phyloP scores from a whole-genome alignment of 2,329 filamentous ascomycete genomes.

The Verticillium alfalfae region DNA sequence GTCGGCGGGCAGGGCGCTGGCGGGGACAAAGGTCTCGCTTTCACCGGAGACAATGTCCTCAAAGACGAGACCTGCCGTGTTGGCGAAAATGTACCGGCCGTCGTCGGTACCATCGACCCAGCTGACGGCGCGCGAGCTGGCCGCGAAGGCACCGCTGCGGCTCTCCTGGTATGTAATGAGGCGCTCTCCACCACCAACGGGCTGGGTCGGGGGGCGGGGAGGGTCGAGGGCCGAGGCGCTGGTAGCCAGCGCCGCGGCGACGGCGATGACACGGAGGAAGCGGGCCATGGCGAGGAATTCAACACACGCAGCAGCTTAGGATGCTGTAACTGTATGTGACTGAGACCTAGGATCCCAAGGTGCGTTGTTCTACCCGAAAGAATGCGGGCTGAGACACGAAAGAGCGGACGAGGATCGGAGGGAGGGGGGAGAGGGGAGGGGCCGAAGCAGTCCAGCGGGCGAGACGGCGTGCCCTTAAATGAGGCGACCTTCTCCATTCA shows the following conservation, averaged over 20 bases:
- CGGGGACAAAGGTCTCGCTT: slow-evolving; percentile 50
- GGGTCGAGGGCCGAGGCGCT: slow-evolving; percentile 26
- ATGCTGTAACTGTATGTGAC: background rate
- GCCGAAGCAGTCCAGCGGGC: background rate
- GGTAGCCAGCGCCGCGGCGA: slow-evolving; percentile 3
- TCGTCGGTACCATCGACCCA: slow-evolving; percentile 57
- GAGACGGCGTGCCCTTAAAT: background rate
- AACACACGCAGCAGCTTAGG: background rate
- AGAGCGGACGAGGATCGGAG: background rate
- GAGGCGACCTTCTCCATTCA: too few relatives aligned
- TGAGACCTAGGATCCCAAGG: background rate
- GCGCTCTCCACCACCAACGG: slow-evolving; percentile 48
- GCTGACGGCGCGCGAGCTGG: slow-evolving; percentile 40
- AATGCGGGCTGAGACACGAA: background rate
- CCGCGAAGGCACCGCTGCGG: slow-evolving; percentile 38
- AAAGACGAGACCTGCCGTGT: slow-evolving; percentile 47
- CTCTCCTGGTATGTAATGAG: slow-evolving; percentile 58
- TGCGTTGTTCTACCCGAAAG: background rate
- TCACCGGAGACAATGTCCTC: slow-evolving; percentile 56
- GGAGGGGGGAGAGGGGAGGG: background rate
- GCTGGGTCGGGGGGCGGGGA: slow-evolving; percentile 47
- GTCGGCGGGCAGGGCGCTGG: slow-evolving; percentile 49
- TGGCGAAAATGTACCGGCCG: slow-evolving; percentile 54
- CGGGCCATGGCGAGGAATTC: slow-evolving; percentile 5
- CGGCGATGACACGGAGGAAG: slow-evolving; percentile 4